These are phyloP conservation scores for Pyricularia sp. DNA, from an alignment of 2,329 filamentous ascomycete species.

Conservation along the genomic window DNA sequence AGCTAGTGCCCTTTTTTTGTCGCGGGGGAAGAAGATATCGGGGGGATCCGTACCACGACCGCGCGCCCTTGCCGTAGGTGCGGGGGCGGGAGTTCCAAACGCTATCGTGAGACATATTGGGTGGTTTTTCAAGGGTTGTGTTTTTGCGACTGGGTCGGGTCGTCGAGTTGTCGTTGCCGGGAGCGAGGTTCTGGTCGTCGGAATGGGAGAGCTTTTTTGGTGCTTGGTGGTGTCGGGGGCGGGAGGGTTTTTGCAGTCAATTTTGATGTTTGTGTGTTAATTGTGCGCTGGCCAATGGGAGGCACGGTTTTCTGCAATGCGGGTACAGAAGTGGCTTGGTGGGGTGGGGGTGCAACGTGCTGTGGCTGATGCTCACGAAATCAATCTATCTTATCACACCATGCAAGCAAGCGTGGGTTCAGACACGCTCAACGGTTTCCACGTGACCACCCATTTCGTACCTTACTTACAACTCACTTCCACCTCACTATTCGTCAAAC, in stretches of 20 bases:
- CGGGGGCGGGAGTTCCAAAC: conserved; percentile 99
- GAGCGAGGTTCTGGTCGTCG: background rate
- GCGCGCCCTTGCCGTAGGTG: conserved; percentile 93
- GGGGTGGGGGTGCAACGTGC: background rate
- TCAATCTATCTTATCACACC: too few species aligned
- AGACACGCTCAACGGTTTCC: background rate
- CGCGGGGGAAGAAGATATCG: background rate
- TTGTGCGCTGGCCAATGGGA: background rate
- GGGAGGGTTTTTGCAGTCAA: background rate
- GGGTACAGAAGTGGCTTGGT: background rate
- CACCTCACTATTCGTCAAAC: background rate
- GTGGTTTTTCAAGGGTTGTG: conserved; percentile 16
- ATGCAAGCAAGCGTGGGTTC: too few species aligned
- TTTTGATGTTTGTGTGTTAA: conserved; percentile 2
- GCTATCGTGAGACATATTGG: conserved; percentile 70
- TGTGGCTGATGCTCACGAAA: background rate
- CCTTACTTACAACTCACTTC: too few species aligned
- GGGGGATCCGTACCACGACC: conserved; percentile 61
- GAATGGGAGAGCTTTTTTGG: background rate
- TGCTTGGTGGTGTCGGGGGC: background rate
- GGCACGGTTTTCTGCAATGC: background rate
- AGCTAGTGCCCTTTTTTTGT: background rate
- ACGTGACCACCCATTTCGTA: background rate
- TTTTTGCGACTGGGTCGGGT: background rate
- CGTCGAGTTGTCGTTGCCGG: background rate